phyloP scores from a whole-genome alignment of 164 flowering plant genomes.

The Berberis thunbergii region DNA sequence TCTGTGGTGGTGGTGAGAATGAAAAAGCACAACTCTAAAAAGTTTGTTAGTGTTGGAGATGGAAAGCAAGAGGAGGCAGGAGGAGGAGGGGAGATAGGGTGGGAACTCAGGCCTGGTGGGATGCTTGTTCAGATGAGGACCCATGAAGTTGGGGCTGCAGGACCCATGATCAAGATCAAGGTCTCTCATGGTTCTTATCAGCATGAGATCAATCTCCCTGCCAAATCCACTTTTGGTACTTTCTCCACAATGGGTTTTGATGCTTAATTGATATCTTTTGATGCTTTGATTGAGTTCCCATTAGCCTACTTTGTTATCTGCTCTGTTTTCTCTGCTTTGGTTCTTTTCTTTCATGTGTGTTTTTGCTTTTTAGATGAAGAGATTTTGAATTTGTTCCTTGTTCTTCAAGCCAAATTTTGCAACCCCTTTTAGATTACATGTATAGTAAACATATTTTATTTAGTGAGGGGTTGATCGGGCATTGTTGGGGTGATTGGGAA shows the following conservation, averaged over 20 bases:
- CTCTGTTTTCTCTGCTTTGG: not conserved
- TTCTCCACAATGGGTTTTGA: not conserved
- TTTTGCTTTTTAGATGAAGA: not conserved
- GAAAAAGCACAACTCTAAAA: conserved; percentile 2
- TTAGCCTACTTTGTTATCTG: no score
- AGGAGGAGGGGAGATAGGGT: conserved; percentile 14
- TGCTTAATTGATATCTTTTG: not conserved
- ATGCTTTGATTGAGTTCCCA: no score
- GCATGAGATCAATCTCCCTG: conserved; percentile 40
- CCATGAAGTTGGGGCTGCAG: conserved; percentile 20
- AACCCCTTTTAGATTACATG: no score
- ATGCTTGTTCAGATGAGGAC: conserved; percentile 49
- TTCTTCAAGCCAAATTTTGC: no score
- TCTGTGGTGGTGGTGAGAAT: not conserved
- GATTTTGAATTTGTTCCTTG: no score
- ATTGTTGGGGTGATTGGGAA: no score
- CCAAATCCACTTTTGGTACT: conserved; percentile 53
- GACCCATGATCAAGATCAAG: conserved; percentile 38
- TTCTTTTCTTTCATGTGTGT: not conserved
- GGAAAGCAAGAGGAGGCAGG: conserved; percentile 14
- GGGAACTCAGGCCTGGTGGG: conserved; percentile 47
- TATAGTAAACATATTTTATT: no score
- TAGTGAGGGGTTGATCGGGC: no score
- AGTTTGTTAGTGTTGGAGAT: conserved; percentile 1
- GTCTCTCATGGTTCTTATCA: conserved; percentile 41